These are phyloP conservation scores for Coemansia sp. DNA, from an alignment of 192 early-diverging fungal species.

Conservation along the genomic window DNA sequence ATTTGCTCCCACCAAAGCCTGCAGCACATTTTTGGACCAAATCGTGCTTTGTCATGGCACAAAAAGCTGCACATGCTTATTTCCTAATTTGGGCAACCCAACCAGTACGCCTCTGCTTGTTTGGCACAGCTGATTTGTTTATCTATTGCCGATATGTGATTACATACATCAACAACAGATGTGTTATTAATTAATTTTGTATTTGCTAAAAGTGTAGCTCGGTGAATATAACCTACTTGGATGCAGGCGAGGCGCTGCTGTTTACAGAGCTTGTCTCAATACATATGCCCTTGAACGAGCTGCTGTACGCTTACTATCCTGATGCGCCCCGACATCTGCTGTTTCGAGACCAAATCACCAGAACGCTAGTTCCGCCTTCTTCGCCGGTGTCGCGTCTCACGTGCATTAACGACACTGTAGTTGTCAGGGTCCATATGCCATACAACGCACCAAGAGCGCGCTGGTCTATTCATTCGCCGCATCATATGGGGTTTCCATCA, in stretches of 20 bases:
- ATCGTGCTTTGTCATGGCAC: background rate
- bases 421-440: conserved; percentile 12
- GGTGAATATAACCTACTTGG: conserved; percentile 16
- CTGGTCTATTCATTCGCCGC: background rate
- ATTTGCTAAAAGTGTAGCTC: conserved; percentile 9
- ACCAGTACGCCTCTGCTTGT: background rate
- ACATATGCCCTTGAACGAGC: conserved; percentile 27
- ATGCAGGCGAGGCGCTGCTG: conserved; percentile 15
- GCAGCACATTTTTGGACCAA: background rate
- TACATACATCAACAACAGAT: background rate
- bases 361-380: conserved; percentile 20
- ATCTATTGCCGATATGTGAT: too few species aligned
- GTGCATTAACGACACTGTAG: background rate
- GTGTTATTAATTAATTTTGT: background rate
- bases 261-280: conserved; percentile 15
- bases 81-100: background rate
- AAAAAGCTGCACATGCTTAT: background rate
- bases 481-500: background rate
- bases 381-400: conserved; percentile 14
- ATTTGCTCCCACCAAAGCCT: background rate
- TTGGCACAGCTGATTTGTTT: background rate
- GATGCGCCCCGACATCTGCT: conserved; percentile 25
- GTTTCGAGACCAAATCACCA: conserved; percentile 21
- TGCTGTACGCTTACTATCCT: conserved; percentile 32
- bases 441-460: conserved; percentile 9